Evolutionary conservation across 2,329 filamentous ascomycete species (phyloP).

Genomic region (Nemania sp.): DNA sequence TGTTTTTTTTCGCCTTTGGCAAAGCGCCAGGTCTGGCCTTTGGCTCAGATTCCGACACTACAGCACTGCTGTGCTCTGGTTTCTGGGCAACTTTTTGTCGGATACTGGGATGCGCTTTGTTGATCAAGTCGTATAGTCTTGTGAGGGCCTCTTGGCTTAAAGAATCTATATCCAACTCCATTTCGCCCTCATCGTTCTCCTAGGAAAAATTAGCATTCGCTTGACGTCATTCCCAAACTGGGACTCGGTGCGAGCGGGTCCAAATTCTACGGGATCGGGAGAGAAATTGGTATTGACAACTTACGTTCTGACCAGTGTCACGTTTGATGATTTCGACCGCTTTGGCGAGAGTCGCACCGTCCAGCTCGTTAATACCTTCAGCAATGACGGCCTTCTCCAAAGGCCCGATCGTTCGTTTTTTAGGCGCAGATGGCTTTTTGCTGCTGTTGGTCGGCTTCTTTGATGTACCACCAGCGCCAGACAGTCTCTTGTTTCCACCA

Average conservation of each 20-base stretch:
- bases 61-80: conserved; percentile 34
- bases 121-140: conserved; percentile 51
- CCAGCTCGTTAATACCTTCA: conserved; percentile 78
- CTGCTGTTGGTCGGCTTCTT: conserved; percentile 17
- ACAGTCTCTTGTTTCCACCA: conserved; percentile 47
- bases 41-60: conserved; percentile 31
- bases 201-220: conserved; percentile 34
- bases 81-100: conserved; percentile 41
- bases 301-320: conserved; percentile 76
- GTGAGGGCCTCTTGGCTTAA: conserved; percentile 58
- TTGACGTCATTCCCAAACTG: background rate
- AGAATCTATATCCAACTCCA: conserved; percentile 63
- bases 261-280: background rate
- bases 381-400: conserved; percentile 92
- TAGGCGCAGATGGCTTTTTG: conserved; percentile 50
- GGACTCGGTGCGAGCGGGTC: background rate
- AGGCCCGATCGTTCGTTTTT: conserved; percentile 67
- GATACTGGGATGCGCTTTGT: conserved; percentile 45
- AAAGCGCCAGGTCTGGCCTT: conserved; percentile 40
- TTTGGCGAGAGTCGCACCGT: conserved; percentile 74
- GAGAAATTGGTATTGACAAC: conserved; percentile 41
- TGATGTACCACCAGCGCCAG: conserved; percentile 29
- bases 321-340: conserved; percentile 89
- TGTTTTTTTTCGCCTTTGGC: conserved; percentile 70
- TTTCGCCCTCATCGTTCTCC: conserved; percentile 63